Evolutionary conservation across 768 basidiomycete genomes (phyloP).

Genomic region (Trametes gibbosa): DNA sequence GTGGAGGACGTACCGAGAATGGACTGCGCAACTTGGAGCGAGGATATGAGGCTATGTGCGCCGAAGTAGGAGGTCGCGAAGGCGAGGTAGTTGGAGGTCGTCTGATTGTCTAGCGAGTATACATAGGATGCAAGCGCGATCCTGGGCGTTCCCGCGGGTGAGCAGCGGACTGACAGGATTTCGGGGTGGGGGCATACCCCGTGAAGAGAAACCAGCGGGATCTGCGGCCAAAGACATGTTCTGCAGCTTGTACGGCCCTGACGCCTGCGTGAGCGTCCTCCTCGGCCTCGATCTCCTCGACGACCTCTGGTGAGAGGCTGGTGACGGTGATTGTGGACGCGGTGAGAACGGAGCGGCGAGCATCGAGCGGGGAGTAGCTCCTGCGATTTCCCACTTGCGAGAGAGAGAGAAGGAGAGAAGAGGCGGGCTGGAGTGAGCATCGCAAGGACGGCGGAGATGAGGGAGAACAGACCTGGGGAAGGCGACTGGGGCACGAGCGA

Average conservation of each 20-base stretch:
- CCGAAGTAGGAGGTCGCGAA: conserved; percentile 28
- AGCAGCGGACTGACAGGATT: background rate
- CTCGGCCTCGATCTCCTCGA: conserved; percentile 20
- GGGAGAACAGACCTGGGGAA: conserved; percentile 1
- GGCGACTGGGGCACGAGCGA: conserved; percentile 15
- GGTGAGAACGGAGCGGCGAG: conserved; percentile 6
- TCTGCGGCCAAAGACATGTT: conserved; percentile 21
- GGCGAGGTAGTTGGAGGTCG: conserved; percentile 57
- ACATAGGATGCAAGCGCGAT: conserved; percentile 71
- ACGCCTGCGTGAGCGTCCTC: conserved; percentile 25
- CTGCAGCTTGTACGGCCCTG: conserved; percentile 24
- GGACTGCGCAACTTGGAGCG: conserved; percentile 29
- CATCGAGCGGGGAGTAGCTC: conserved; percentile 6
- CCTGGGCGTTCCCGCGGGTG: background rate
- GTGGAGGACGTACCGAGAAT: conserved; percentile 42
- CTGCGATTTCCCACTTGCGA: conserved; percentile 4
- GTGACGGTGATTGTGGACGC: background rate
- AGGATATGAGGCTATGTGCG: conserved; percentile 25
- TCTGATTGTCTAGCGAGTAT: conserved; percentile 70
- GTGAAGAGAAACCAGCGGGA: conserved; percentile 27
- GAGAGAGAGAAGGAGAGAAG: background rate
- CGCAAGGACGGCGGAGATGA: background rate
- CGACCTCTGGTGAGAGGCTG: conserved; percentile 7
- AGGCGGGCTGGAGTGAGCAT: too few species aligned
- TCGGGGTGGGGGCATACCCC: conserved; percentile 13